Evolutionary conservation across 2,329 filamentous ascomycete genomes (phyloP).

Genomic region (Daldinia sp.): DNA sequence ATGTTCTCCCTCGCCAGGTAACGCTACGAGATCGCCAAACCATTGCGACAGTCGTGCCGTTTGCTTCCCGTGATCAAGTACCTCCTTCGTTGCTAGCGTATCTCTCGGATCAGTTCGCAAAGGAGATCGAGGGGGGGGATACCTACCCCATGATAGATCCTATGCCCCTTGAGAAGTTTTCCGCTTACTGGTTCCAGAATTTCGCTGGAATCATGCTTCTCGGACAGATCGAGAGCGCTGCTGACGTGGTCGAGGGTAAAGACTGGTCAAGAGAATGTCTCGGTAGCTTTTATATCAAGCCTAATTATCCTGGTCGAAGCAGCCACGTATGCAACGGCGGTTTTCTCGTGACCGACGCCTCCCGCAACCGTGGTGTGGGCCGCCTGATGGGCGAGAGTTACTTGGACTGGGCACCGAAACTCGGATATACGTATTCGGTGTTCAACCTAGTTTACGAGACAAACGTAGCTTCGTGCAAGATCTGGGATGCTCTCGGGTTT

Average conservation of each 20-base stretch:
- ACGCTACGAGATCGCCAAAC: slow-evolving; percentile 85
- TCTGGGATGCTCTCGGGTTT: slow-evolving; percentile 92
- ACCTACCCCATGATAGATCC: slow-evolving; percentile 88
- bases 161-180: slow-evolving; percentile 77
- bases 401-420: slow-evolving; percentile 80
- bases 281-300: slow-evolving; percentile 93
- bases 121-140: slow-evolving; percentile 90
- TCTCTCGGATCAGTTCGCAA: slow-evolving; percentile 83
- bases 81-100: slow-evolving; percentile 78
- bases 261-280: slow-evolving; percentile 86
- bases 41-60: slow-evolving; percentile 83
- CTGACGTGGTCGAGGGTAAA: slow-evolving; percentile 64
- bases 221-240: slow-evolving; percentile 72
- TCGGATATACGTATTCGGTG: slow-evolving; percentile 88
- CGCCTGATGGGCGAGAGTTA: slow-evolving; percentile 80
- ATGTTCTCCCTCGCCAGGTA: slow-evolving; percentile 77
- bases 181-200: slow-evolving; percentile 88
- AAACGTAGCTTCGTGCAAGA: slow-evolving; percentile 86
- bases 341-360: slow-evolving; percentile 77
- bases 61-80: slow-evolving; percentile 79
- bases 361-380: slow-evolving; percentile 77
- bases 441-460: slow-evolving; percentile 97
- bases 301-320: slow-evolving; percentile 89
- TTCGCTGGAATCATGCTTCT: slow-evolving; percentile 89
- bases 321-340: slow-evolving; percentile 91